phyloP scores from a whole-genome alignment of 768 basidiomycete genomes.

The Fibroporia radiculosa region DNA sequence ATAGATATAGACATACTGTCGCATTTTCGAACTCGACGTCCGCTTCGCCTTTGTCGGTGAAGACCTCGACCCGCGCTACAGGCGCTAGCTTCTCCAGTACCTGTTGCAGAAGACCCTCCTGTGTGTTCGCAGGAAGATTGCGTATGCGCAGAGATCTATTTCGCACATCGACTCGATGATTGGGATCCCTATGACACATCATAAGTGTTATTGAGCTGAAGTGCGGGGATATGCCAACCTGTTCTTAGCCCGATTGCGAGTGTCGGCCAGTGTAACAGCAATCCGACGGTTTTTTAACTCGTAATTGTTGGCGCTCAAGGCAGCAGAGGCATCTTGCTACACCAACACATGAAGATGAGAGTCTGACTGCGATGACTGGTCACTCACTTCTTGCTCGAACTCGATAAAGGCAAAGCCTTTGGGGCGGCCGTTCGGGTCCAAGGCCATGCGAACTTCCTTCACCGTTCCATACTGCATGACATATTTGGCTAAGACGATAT shows the following conservation, averaged over 20 bases:
- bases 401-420: conserved; percentile 94
- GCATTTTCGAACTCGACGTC: conserved; percentile 58
- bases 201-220: background rate
- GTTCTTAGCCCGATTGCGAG: conserved; percentile 32
- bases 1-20: conserved; percentile 38
- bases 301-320: conserved; percentile 75
- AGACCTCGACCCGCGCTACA: conserved; percentile 71
- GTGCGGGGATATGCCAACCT: conserved; percentile 12
- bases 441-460: conserved; percentile 73
- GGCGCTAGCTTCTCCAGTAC: conserved; percentile 67
- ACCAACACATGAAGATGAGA: conserved; percentile 1
- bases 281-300: conserved; percentile 89
- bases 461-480: conserved; percentile 64
- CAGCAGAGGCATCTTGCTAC: conserved; percentile 62
- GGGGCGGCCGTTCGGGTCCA: conserved; percentile 58
- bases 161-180: conserved; percentile 44
- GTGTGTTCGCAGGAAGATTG: conserved; percentile 66
- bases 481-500: background rate
- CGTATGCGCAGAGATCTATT: conserved; percentile 71
- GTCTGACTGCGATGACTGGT: background rate
- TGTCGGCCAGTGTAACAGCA: conserved; percentile 80
- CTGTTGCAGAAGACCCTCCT: conserved; percentile 92
- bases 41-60: conserved; percentile 52
- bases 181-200: conserved; percentile 3
- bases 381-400: conserved; percentile 70